phyloP scores from a whole-genome alignment of 2,329 filamentous ascomycete species.

The Talaromyces sp. region DNA sequence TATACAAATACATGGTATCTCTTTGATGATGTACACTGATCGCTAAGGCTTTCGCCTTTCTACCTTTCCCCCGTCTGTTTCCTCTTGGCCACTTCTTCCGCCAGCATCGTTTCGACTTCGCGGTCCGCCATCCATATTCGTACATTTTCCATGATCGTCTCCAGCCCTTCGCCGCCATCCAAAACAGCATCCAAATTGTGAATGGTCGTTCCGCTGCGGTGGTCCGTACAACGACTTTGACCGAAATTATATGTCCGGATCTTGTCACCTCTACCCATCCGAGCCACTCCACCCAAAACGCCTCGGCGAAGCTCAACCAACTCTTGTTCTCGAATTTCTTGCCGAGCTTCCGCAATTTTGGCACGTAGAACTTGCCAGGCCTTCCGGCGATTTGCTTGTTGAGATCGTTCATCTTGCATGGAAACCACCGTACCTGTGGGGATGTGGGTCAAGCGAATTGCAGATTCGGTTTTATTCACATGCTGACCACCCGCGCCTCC shows the following conservation, averaged over 20 bases:
- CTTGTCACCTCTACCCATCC: conserved; percentile 90
- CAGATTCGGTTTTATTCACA: conserved; percentile 97
- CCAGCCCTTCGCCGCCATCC: conserved; percentile 71
- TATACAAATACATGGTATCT: conserved; percentile 22
- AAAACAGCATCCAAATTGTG: conserved; percentile 82
- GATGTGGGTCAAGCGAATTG: conserved; percentile 86
- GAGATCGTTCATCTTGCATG: conserved; percentile 91
- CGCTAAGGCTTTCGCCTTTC: not conserved
- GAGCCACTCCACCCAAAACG: conserved; percentile 73
- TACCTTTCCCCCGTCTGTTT: conserved; percentile 11
- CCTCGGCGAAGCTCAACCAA: conserved; percentile 73
- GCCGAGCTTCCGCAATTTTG: conserved; percentile 74
- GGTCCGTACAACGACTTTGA: conserved; percentile 83
- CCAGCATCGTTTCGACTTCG: conserved; percentile 72
- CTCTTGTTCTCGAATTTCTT: conserved; percentile 83
- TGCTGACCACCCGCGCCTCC: conserved; percentile 93
- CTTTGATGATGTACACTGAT: conserved; percentile 14
- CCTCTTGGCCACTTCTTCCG: conserved; percentile 59
- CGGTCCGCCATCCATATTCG: conserved; percentile 72
- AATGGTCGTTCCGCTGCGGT: conserved; percentile 77
- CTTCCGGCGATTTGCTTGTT: conserved; percentile 82
- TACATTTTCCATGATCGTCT: conserved; percentile 77
- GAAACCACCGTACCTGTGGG: conserved; percentile 84
- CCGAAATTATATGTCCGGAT: conserved; percentile 86
- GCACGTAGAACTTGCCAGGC: conserved; percentile 86